phyloP scores from a whole-genome alignment of 164 flowering plant species.

The Aristolochia fimbriata region DNA sequence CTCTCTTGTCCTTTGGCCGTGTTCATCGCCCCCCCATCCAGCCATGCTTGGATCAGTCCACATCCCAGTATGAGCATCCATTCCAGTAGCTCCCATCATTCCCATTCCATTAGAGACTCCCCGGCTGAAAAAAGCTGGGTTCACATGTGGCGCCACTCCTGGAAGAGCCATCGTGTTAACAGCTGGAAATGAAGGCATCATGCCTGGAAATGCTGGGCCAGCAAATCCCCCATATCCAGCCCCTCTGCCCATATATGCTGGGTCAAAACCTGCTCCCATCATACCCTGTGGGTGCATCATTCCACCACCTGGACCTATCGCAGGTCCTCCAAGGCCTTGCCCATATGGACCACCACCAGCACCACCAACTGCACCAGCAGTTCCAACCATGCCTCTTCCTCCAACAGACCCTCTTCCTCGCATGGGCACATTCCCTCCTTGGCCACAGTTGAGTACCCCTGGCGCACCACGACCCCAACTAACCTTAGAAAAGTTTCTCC shows the following conservation, averaged over 20 bases:
- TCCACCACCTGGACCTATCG: slow-evolving; percentile 51
- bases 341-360: slow-evolving; percentile 36
- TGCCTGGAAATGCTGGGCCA: slow-evolving; percentile 55
- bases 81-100: slow-evolving; percentile 53
- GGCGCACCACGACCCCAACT: slow-evolving; percentile 59
- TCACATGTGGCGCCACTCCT: slow-evolving; percentile 73
- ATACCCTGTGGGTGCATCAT: slow-evolving; percentile 64
- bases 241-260: slow-evolving; percentile 63
- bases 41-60: slow-evolving; percentile 58
- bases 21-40: slow-evolving; percentile 56
- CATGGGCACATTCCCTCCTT: slow-evolving; percentile 27
- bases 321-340: slow-evolving; percentile 51
- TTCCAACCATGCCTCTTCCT: slow-evolving; percentile 32
- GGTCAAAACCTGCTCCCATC: slow-evolving; percentile 71
- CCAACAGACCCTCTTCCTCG: slow-evolving; percentile 59
- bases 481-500: slow-evolving; percentile 43
- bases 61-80: slow-evolving; percentile 63
- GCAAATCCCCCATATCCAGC: slow-evolving; percentile 61
- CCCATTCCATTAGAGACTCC: slow-evolving; percentile 65
- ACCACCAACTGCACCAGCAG: slow-evolving; percentile 28
- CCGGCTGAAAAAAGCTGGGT: slow-evolving; percentile 69
- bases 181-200: slow-evolving; percentile 59
- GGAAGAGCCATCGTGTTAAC: slow-evolving; percentile 51
- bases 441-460: slow-evolving; percentile 36
- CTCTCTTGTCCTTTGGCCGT: slow-evolving; percentile 44